Base-by-base conservation (phyloP, 805 yeast genomes). In the Ogataea trehalophila region DNA sequence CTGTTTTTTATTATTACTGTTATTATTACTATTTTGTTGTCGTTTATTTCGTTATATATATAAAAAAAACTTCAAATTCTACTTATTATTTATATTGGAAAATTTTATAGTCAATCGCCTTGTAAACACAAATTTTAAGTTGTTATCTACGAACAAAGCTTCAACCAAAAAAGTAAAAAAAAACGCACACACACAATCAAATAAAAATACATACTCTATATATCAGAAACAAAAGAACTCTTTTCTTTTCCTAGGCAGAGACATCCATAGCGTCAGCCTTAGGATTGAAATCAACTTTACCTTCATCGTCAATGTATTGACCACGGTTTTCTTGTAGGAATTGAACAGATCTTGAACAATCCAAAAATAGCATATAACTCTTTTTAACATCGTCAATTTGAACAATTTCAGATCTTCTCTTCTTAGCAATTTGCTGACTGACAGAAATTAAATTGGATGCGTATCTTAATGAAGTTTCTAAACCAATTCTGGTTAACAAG, bases 401-500 rank as follows among this genome's bases (percentile, higher is more conserved):
- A 38, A 72, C 70, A 47, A 88, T 80, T 61, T 85, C 90, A 34
- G 74, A 68, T 50, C 95, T 83, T 51, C 88, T 87, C 33, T 88
- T 79, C 57, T 80, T 79, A 38, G 96, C 81, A 53, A 94, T 76
- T 42, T 94, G 81, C 45, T 90, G 91, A 31, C 96, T 82, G 33
- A 98, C 99, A 0, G 97, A 80, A 63, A 94, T 75, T 56, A 94
- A 76, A 66, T 94, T 98, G 55, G 94, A 73, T 11, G 96, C 89
- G 66, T 94, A 94, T 66, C 99, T 85, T 63, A 94, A 75, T 2
- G 97, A 88, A 6, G 91, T 85, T 44, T 75, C 75, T 6, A 79
- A 67, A 17, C 97, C 98, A 56, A 83, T 80, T 33, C 69, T 70
- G 1, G 97, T 86, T 54, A 94, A 75, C 52, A 75, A 70, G 46